Evolutionary conservation across 768 basidiomycete genomes (phyloP), one percentile per base, ranked within the genome.

Genomic region (Hydnum rufescens): DNA sequence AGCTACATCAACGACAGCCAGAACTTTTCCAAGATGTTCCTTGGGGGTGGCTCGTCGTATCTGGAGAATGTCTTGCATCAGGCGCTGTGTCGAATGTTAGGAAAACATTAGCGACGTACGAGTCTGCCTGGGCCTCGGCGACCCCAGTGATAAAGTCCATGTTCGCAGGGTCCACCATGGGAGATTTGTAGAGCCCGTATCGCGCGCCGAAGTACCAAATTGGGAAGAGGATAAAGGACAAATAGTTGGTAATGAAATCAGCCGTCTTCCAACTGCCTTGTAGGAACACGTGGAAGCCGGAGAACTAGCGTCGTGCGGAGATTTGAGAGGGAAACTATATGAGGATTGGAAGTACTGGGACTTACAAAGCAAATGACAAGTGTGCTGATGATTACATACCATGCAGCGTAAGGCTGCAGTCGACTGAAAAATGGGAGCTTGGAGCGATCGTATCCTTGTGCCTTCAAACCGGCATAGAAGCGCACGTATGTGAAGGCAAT

Each of bases 81-180:
- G 39, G 29, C 53, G 39, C 18, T 25, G 46, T n/a, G n/a, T n/a
- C n/a, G n/a, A n/a, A n/a, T n/a, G n/a, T n/a, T n/a, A n/a, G n/a
- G n/a, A n/a, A n/a, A n/a, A n/a, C n/a, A n/a, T n/a, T n/a, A n/a
- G n/a, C n/a, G n/a, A n/a, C 55, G 62, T 65, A 61, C 61, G 69
- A 71, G 2, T 75, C 77, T 0, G 79, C 78, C 60, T 79, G 78
- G 43, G 83, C 78, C 60, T 80, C 75, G 32, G 73, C 77, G 52
- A 83, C 68, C 54, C 79, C 75, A 3, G 72, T 70, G 42, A 78
- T 66, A 61, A 92, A 90, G 66, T 95, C 92, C 84, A 96, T 90
- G 32, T 92, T 77, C 22, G 71, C 60, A 0, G 77, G 57, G 32
- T 65, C 61, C 42, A 78, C 67, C 26, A 68, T 57, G 19, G 68